A percentile compares a stretch with the other conserved stretches of the same genome.
phyloP scores from a whole-genome alignment of 1,284 basidiomycete species.

The Coniferiporia sulphurascens region DNA sequence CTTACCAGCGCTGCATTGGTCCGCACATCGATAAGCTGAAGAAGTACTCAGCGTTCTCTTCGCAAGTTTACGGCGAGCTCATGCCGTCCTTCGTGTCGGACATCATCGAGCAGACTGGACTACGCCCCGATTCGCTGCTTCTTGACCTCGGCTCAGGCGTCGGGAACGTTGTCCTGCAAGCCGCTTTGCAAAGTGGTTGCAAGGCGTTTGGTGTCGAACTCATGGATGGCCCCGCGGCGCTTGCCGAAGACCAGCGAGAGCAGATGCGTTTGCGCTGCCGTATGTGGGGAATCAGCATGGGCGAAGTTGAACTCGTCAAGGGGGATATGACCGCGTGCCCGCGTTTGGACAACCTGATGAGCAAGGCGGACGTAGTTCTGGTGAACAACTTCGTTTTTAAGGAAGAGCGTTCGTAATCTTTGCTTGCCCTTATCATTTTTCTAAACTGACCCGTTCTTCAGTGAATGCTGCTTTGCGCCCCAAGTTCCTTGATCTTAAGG shows the following conservation, averaged over 20 bases:
- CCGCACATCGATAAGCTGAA: slow-evolving; percentile 60
- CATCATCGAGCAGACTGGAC: slow-evolving; percentile 52
- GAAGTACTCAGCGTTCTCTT: slow-evolving; percentile 70
- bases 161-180: slow-evolving; percentile 73
- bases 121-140: slow-evolving; percentile 58
- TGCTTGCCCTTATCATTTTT: neutral
- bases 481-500: slow-evolving; percentile 74
- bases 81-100: slow-evolving; percentile 66
- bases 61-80: slow-evolving; percentile 72
- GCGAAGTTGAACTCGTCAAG: slow-evolving; percentile 66
- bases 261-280: slow-evolving; percentile 59
- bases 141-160: slow-evolving; percentile 78
- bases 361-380: slow-evolving; percentile 67
- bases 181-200: slow-evolving; percentile 70
- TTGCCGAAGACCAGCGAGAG: slow-evolving; percentile 56
- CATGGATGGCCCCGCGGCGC: slow-evolving; percentile 55
- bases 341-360: slow-evolving; percentile 55
- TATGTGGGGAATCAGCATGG: slow-evolving; percentile 72
- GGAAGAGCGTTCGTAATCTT: slow-evolving; percentile 28
- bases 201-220: slow-evolving; percentile 66
- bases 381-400: slow-evolving; percentile 79
- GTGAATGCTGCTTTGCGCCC: slow-evolving; percentile 71
- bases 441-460: slow-evolving; percentile 26
- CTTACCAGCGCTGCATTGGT: slow-evolving; percentile 73
- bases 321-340: slow-evolving; percentile 66